Evolutionary conservation across 1,284 basidiomycete genomes (phyloP), one percentile per base, ranked within the genome.

Genomic region (Sporisorium reilianum): DNA sequence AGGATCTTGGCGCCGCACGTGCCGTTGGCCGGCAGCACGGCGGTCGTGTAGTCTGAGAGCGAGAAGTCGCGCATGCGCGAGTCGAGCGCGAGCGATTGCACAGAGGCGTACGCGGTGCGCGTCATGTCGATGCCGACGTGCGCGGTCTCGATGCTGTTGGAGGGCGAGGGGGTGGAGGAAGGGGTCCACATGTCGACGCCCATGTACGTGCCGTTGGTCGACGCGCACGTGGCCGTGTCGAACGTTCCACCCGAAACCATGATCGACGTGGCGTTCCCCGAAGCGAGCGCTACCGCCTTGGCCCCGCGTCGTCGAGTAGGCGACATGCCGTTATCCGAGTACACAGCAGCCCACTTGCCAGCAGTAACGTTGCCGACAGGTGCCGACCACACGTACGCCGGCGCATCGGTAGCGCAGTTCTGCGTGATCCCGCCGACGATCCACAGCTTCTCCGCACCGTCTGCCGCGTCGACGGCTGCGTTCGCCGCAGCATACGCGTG

Each of bases 1-100:
- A 75, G 66, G 30, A 84, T 45, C 12, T 69, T 65, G 42, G 65
- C 59, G 3, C 26, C 48, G 18, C 60, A 50, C 18, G 64, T 64
- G 42, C 48, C 46, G 44, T 50, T 66, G 8, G 64, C 56, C 28
- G 57, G 57, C 11, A 82, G 55, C 0, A 56, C 18, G 4, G 66
- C 71, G 25, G 78, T 80, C 28, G 79, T 60, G 55, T 83, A 84
- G 51, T 84, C 83, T 14, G 75, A 77, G 4, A 84, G 65, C 7
- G 83, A 77, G 14, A 79, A 60, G 20, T 57, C 54, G 22, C 34
- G 50, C 73, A 75, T 75, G 14, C 60, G 60, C 9, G 56, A 38
- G 36, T 75, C 73, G 16, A 75, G 52, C 2, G 66, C 73, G 22
- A 72, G 52, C 25, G 72, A 68, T 2, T 45, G 48, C 12, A 74